Conservation (phyloP, 371 early-diverging fungal species). For the Rhizopus delemar region DNA sequence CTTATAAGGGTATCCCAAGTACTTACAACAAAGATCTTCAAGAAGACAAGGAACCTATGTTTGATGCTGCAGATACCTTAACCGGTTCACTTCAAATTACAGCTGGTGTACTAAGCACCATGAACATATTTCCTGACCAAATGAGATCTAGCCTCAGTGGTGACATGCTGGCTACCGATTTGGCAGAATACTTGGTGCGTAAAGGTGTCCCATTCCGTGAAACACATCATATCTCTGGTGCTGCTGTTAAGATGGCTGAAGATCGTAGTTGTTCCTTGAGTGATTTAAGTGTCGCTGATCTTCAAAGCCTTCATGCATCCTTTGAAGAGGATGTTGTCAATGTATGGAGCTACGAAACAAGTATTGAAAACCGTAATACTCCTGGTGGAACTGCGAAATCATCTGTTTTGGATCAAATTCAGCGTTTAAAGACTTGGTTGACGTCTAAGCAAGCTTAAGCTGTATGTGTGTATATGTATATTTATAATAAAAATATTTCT, state of each 20-base stretch:
- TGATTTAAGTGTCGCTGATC: slow-evolving; percentile 72
- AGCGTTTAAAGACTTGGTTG: slow-evolving; percentile 69
- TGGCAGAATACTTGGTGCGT: slow-evolving; percentile 95
- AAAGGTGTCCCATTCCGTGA: slow-evolving; percentile 96
- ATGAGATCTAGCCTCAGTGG: slow-evolving; percentile 78
- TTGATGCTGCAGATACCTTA: slow-evolving; percentile 90
- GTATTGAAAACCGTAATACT: slow-evolving; percentile 85
- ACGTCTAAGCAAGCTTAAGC: slow-evolving; percentile 12
- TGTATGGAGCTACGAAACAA: slow-evolving; percentile 86
- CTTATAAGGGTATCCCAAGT: slow-evolving; percentile 93
- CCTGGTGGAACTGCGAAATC: slow-evolving; percentile 87
- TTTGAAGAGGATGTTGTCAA: slow-evolving; percentile 80
- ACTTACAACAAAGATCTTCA: slow-evolving; percentile 99
- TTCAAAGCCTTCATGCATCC: slow-evolving; percentile 78
- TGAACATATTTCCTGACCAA: slow-evolving; percentile 74
- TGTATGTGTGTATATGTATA: background rate
- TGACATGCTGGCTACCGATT: slow-evolving; percentile 97
- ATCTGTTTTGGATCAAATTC: slow-evolving; percentile 81
- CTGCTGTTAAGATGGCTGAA: slow-evolving; percentile 91
- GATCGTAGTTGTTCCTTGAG: slow-evolving; percentile 71
- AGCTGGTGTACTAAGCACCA: slow-evolving; percentile 85
- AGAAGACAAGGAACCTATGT: slow-evolving; percentile 98
- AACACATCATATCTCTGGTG: slow-evolving; percentile 97
- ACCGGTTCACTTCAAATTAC: slow-evolving; percentile 88
- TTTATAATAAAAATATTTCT: background rate